Evolutionary conservation across 2,329 filamentous ascomycete species (phyloP).

Genomic region (Sporothrix schenckii): DNA sequence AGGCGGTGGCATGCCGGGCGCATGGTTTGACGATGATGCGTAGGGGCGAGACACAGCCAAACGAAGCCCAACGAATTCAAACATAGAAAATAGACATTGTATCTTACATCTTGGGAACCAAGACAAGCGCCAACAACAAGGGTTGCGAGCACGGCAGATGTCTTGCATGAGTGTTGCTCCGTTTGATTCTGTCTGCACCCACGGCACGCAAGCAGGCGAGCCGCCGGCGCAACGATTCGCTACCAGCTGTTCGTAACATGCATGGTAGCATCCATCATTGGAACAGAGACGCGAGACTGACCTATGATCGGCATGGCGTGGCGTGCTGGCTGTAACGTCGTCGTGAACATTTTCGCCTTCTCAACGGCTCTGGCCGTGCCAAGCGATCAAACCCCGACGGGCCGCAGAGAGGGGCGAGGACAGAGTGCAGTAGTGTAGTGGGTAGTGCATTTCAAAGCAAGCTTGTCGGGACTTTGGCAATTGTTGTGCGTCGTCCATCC

Average conservation of each 20-base stretch:
- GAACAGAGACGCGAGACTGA: neutral
- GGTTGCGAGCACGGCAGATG: neutral
- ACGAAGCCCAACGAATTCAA: neutral
- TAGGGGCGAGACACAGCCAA: neutral
- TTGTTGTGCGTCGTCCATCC: neutral
- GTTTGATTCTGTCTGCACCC: neutral
- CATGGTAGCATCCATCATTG: neutral
- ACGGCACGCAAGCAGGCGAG: neutral
- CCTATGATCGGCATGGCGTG: neutral
- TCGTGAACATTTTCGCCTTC: neutral
- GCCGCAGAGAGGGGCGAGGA: neutral
- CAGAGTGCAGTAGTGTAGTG: neutral
- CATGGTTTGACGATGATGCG: slow-evolving; percentile 33
- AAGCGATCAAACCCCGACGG: slow-evolving; percentile 25
- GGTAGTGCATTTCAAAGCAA: neutral
- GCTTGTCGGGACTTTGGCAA: too few species aligned
- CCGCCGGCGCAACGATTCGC: slow-evolving; percentile 12
- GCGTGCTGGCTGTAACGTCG: neutral
- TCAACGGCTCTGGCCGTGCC: slow-evolving; percentile 15
- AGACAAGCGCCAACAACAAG: neutral
- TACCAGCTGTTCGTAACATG: neutral
- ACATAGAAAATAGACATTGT: neutral
- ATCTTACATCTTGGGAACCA: too few species aligned
- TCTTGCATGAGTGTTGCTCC: neutral
- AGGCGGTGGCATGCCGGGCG: slow-evolving; percentile 31